phyloP scores from a whole-genome alignment of 176 grass and related monocot species.

The Tillandsia leiboldiana region DNA sequence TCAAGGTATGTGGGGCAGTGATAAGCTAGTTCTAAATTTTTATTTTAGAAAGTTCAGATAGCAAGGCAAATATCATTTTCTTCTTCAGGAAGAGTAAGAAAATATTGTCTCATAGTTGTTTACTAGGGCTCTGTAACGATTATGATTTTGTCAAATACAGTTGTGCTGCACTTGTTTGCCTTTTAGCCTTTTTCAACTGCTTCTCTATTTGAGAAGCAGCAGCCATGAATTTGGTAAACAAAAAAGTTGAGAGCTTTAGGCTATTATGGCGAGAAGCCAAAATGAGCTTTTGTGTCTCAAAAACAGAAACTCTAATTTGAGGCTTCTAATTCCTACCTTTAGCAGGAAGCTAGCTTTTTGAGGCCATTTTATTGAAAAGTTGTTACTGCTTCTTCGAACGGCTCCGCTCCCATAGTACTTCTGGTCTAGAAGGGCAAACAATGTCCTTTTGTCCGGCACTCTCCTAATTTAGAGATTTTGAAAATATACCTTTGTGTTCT shows the following conservation, averaged over 20 bases:
- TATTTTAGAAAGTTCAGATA: background rate
- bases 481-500: too few species aligned
- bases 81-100: background rate
- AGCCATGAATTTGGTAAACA: background rate
- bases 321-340: too few species aligned
- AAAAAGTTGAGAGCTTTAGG: background rate
- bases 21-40: background rate
- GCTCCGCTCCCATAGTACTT: too few species aligned
- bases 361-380: too few species aligned
- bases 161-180: background rate
- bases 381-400: too few species aligned
- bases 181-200: background rate
- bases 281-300: too few species aligned
- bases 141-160: background rate
- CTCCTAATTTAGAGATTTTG: too few species aligned
- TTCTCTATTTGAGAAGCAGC: background rate
- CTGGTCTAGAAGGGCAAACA: too few species aligned
- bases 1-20: slow-evolving; percentile 49
- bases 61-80: background rate
- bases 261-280: background rate
- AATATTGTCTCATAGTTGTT: background rate
- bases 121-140: background rate
- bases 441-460: too few species aligned
- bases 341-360: too few species aligned
- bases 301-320: too few species aligned